Base-by-base conservation (phyloP, 495 filamentous ascomycete genomes). In the Penicillium mononematosum region DNA sequence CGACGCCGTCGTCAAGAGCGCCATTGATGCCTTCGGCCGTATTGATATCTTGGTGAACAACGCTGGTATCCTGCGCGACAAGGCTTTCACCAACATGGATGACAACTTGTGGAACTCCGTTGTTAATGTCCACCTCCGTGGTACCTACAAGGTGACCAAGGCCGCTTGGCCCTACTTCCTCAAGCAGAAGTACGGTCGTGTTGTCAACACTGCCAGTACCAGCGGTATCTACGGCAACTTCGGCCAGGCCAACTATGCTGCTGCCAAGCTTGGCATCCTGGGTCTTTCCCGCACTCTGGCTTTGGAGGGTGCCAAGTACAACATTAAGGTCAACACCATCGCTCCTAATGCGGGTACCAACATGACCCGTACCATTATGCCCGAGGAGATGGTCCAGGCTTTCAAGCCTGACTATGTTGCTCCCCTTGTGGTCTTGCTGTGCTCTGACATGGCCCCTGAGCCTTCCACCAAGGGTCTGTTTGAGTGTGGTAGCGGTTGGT, bases 401-500 rank as follows among this genome's bases (percentile, higher is more conserved):
- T 96, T 98, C 84, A 98, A 98, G 86, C 94, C 94, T 44, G 94
- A 97, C 64, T 97, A 98, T 71, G 92, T 98, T 73, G 94, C 94
- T 44, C 94, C 94, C 45, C 71, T 97, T 41, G 93, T 98, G 46
- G 87, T 89, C 27, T 84, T 91, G 32, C 87, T 98, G 42, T 88
- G 83, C 78, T 94, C 90, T 53, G 94, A 98, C 75, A 89, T 89
- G 68, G 80, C 89, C 22, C 93, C 93, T 27, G 83, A 87, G 60
- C 85, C 90, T 61, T 82, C 85, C 12, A 97, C 92, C 58, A 93
- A 93, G 63, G 87, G 85, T 50, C 84, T 98, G n/a, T 98, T 88
- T 75, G 94, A 98, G 80, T 90, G 92, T 58, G 94, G 94, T 66
- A 93, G 90, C 73, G 94, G 94, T 58, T 98, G 95, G 95, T 85